A percentile compares a stretch with the other conserved stretches of the same genome.
phyloP scores from a whole-genome alignment of 2,329 filamentous ascomycete genomes.

The Monosporascus sp. region DNA sequence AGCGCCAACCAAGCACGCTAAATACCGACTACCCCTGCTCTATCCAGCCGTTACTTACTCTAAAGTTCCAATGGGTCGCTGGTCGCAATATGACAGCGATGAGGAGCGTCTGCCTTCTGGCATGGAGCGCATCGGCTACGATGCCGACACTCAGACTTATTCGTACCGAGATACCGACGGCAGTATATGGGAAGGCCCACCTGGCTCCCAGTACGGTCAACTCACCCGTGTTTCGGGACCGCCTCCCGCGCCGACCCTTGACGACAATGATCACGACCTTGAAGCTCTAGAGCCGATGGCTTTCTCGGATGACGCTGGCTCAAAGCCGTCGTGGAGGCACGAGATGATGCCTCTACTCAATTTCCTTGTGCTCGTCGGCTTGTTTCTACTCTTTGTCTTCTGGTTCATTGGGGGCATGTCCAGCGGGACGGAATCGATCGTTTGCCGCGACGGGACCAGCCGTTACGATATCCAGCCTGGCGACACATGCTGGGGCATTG shows the following conservation, averaged over 20 bases:
- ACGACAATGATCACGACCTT: constrained; percentile 13
- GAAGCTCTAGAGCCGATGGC: constrained; percentile 14
- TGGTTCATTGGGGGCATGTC: constrained; percentile 38
- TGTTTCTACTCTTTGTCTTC: constrained; percentile 44
- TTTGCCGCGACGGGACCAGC: constrained; percentile 24
- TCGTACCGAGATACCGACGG: constrained; percentile 39
- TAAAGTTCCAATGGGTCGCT: constrained; percentile 21
- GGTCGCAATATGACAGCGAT: constrained; percentile 33
- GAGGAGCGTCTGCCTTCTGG: constrained; percentile 42
- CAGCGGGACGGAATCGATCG: constrained; percentile 10
- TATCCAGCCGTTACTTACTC: neutral
- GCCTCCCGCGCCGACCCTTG: constrained; percentile 4
- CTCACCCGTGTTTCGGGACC: constrained; percentile 24
- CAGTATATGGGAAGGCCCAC: constrained; percentile 37
- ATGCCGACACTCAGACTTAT: constrained; percentile 42
- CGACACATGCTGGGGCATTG: constrained; percentile 51
- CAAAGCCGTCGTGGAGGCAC: constrained; percentile 40
- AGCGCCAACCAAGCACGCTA: neutral
- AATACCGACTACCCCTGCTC: neutral
- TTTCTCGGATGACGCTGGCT: constrained; percentile 2
- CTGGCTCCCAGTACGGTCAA: constrained; percentile 40
- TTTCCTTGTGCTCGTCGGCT: constrained; percentile 48
- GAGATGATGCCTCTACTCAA: constrained; percentile 52
- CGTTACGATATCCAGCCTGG: constrained; percentile 37
- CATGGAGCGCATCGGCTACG: constrained; percentile 44